These are phyloP conservation scores for Sugiyamaella floridensis DNA, from an alignment of 805 yeast genomes.

Conservation along the genomic window DNA sequence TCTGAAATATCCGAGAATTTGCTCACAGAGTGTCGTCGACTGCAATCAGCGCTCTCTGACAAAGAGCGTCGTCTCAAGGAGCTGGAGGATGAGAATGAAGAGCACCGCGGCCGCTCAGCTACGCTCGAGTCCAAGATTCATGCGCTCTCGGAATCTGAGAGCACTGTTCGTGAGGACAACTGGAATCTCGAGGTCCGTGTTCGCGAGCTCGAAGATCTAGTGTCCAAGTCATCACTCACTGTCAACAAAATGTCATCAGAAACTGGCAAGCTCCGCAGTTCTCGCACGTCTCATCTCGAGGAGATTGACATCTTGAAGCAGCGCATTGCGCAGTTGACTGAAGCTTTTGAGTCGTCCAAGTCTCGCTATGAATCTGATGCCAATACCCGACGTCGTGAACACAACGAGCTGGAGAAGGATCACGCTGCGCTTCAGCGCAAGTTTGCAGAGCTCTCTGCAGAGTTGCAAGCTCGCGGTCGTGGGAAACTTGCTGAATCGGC, in stretches of 20 bases:
- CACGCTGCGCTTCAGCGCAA: conserved; percentile 16
- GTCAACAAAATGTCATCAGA: conserved; percentile 22
- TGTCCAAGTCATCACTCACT: conserved; percentile 20
- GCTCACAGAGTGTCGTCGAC: conserved; percentile 29
- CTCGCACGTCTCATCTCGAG: conserved; percentile 22
- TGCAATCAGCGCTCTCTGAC: conserved; percentile 20
- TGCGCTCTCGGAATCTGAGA: conserved; percentile 20
- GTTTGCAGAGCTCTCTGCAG: conserved; percentile 19
- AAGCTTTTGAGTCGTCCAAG: conserved; percentile 20
- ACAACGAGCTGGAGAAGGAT: conserved; percentile 23
- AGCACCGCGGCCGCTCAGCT: conserved; percentile 16
- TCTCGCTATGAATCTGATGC: conserved; percentile 23
- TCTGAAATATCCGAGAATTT: conserved; percentile 29
- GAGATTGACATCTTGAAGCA: conserved; percentile 25
- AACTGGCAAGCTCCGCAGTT: conserved; percentile 18
- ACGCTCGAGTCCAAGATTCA: conserved; percentile 19
- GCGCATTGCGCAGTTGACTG: conserved; percentile 25
- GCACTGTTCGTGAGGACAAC: conserved; percentile 28
- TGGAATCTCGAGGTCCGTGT: conserved; percentile 33
- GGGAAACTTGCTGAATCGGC: background rate
- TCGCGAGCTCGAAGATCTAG: conserved; percentile 24
- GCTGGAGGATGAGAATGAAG: conserved; percentile 14
- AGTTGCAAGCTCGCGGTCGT: conserved; percentile 10
- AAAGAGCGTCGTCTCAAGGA: conserved; percentile 17
- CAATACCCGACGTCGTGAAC: conserved; percentile 15